Conservation (phyloP, 345 rosid genomes). For the Gossypium raimondii region DNA sequence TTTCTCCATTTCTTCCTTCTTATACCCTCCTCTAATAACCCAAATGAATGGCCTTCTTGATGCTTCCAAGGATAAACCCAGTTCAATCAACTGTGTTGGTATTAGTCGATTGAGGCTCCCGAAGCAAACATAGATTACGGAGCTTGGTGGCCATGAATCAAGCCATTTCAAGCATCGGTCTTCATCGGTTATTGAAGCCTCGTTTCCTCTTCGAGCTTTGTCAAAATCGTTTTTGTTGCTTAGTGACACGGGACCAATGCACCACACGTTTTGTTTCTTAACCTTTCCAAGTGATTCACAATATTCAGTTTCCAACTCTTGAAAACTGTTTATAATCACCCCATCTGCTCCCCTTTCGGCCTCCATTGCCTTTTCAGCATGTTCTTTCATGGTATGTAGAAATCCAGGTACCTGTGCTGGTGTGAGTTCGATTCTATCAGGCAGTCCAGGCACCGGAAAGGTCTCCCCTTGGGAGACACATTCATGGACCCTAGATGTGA, state of each 20-base stretch:
- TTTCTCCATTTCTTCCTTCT: slow-evolving; percentile 17
- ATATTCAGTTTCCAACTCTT: not conserved
- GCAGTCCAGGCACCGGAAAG: slow-evolving; percentile 36
- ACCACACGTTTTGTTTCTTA: not conserved
- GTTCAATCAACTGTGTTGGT: not conserved
- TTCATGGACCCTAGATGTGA: slow-evolving; percentile 12
- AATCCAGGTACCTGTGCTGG: slow-evolving; percentile 28
- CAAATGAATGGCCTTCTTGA: not conserved
- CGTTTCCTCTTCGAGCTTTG: slow-evolving; percentile 27
- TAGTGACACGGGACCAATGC: slow-evolving; percentile 38
- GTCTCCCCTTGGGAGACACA: not conserved
- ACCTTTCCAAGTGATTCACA: not conserved
- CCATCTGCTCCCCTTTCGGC: not conserved
- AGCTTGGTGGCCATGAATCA: slow-evolving; percentile 11
- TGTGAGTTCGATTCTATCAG: slow-evolving; percentile 39
- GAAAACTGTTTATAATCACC: slow-evolving; percentile 10
- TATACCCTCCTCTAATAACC: slow-evolving; percentile 19
- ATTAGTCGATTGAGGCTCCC: not conserved
- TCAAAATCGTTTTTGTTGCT: slow-evolving; percentile 25
- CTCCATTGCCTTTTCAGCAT: not conserved
- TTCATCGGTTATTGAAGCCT: not conserved
- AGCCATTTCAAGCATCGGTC: slow-evolving; percentile 29
- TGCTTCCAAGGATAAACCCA: not conserved
- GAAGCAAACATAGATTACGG: not conserved
- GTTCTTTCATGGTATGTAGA: not conserved